phyloP scores from a whole-genome alignment of 164 flowering plant species.

The Macadamia tetraphylla region DNA sequence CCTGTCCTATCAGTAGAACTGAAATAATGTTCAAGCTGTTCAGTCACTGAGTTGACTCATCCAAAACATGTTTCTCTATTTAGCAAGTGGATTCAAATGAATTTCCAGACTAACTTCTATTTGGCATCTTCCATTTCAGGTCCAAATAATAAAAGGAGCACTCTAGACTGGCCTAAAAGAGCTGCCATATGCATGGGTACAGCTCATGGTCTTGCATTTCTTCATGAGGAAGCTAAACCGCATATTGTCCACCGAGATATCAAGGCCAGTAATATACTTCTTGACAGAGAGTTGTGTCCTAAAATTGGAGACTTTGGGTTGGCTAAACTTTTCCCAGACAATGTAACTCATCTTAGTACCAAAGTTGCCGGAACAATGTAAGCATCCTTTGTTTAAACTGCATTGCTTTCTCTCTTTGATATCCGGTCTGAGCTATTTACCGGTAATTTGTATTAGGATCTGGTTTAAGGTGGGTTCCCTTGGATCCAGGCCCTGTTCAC shows the following conservation, averaged over 20 bases:
- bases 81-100: not conserved
- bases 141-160: slow-evolving; percentile 32
- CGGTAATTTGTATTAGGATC: not conserved
- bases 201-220: slow-evolving; percentile 74
- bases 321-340: slow-evolving; percentile 85
- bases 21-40: not conserved
- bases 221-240: slow-evolving; percentile 74
- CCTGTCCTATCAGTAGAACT: not conserved
- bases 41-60: not conserved
- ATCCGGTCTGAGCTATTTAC: not conserved
- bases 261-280: slow-evolving; percentile 85
- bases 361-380: slow-evolving; percentile 89
- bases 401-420: not conserved
- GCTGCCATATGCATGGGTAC: slow-evolving; percentile 65
- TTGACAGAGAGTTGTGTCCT: slow-evolving; percentile 56
- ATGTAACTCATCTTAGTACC: slow-evolving; percentile 81
- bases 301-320: slow-evolving; percentile 92
- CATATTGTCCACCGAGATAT: slow-evolving; percentile 79
- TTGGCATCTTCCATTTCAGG: slow-evolving; percentile 30
- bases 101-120: not conserved
- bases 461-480: not conserved
- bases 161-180: slow-evolving; percentile 62
- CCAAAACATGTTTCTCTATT: not conserved
- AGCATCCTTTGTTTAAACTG: slow-evolving; percentile 23
- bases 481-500: not conserved